Percentiles rank a stretch among this genome's conserved stretches.
Evolutionary conservation across 371 early-diverging fungal genomes (phyloP).

Genomic region (Mucor ambiguus): DNA sequence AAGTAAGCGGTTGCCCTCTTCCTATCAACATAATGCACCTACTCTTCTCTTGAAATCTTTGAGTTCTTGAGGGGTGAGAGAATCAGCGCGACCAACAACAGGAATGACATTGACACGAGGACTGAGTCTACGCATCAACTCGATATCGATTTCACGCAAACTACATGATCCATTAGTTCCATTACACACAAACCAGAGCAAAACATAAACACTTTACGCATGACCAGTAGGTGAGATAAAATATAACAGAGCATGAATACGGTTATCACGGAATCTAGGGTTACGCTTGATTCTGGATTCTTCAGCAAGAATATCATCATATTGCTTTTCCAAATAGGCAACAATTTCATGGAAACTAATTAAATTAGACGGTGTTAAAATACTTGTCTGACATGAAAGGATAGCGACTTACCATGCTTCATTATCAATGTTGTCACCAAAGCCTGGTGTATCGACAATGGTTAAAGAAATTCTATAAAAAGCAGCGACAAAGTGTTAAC

Average conservation of each 20-base stretch:
- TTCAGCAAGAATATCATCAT: conserved; percentile 94
- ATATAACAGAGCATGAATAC: conserved; percentile 97
- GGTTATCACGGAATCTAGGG: conserved; percentile 95
- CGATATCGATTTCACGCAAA: conserved; percentile 96
- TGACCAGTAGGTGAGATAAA: conserved; percentile 98
- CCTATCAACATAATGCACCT: not conserved
- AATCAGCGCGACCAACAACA: conserved; percentile 82
- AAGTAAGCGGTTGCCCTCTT: not conserved
- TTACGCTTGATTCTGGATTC: conserved; percentile 95
- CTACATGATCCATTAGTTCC: conserved; percentile 35
- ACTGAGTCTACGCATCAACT: conserved; percentile 93
- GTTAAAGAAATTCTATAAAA: conserved; percentile 68
- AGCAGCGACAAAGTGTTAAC: not conserved
- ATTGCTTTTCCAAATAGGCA: conserved; percentile 92
- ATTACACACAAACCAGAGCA: not conserved
- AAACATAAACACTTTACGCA: conserved; percentile 51
- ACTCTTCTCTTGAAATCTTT: conserved; percentile 84
- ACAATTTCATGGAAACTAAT: conserved; percentile 82
- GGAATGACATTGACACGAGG: conserved; percentile 96
- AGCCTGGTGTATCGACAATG: conserved; percentile 97
- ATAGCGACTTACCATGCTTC: conserved; percentile 60
- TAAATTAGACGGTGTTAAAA: not conserved
- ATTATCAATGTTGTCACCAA: conserved; percentile 93
- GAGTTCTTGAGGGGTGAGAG: conserved; percentile 75
- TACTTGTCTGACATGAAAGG: not conserved